Percentiles rank a stretch among this genome's conserved stretches.
Evolutionary conservation across 352 stramenopile genomes (phyloP).

Genomic region (Phytophthora macrochlamydospora): DNA sequence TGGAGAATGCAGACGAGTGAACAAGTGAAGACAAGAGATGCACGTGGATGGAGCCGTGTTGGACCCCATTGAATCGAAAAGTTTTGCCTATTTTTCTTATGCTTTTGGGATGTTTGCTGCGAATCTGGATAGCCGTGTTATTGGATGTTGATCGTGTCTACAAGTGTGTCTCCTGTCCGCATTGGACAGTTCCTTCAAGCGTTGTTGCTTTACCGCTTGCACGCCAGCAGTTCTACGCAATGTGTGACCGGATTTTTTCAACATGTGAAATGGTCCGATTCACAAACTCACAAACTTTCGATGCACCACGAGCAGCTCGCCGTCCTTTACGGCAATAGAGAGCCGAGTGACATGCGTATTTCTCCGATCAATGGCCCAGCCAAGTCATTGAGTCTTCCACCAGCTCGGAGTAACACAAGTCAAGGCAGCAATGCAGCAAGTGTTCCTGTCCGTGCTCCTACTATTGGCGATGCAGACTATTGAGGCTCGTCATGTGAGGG

Average conservation of each 20-base stretch:
- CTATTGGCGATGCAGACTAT: conserved; percentile 3
- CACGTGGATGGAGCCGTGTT: too few relatives aligned
- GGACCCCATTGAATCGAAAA: too few relatives aligned
- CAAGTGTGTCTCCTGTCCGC: too few relatives aligned
- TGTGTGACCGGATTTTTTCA: conserved; percentile 30
- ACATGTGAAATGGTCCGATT: conserved; percentile 9
- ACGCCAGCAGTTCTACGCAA: background rate
- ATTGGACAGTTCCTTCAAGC: too few relatives aligned
- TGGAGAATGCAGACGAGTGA: background rate
- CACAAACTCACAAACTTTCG: conserved; percentile 1
- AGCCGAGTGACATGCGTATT: conserved; percentile 1
- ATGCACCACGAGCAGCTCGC: conserved; percentile 20
- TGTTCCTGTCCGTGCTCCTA: conserved; percentile 1
- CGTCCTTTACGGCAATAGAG: conserved; percentile 12
- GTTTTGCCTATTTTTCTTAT: too few relatives aligned
- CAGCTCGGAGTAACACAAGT: conserved; percentile 5
- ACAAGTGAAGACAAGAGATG: background rate
- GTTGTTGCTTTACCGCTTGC: background rate
- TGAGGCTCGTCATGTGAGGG: conserved; percentile 9
- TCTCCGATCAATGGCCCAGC: background rate
- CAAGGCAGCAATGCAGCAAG: conserved; percentile 8
- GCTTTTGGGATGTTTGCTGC: too few relatives aligned
- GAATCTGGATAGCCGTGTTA: too few relatives aligned
- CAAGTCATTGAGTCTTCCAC: conserved; percentile 1
- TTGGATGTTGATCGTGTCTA: too few relatives aligned